Evolutionary conservation across 441 rosid species (phyloP), one percentile per base, ranked within the genome.

Genomic region (Erodium chrysanthum): DNA sequence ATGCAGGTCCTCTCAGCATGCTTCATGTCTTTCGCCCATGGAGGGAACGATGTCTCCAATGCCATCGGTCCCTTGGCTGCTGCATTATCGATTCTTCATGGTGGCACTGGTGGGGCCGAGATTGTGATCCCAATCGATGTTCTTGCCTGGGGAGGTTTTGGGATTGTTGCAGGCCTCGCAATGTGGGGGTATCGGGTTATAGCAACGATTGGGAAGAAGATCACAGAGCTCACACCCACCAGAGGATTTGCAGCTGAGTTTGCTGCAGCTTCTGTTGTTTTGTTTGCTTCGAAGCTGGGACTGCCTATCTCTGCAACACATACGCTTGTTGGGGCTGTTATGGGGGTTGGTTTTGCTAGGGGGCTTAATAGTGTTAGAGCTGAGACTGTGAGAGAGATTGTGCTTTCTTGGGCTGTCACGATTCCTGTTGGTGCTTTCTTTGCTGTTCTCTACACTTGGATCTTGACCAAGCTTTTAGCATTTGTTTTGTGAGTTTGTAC

Each of bases 1-100:
- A 86, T 95, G 99, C 97, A 95, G 78, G 84, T 95, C 46, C 88
- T 90, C 64, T 95, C 99, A 23, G 99, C 98, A 44, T 95, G 99
- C 82, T 95, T 95, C 81, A 95, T 95, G 99, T 95, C 98, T n/a
- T 92, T 95, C 76, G 98, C 98, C 3, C 99, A 95, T 25, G 99
- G 99, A 10, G 99, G 99, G 23, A 95, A 90, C 59, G 98, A 95
- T 70, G 98, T 95, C 15, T 87, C 99, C 63, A 95, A 95, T 59
- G 99, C 98, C 1, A 95, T 95, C 61, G 98, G 99, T 35, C 99
- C 99, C 11, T 72, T 95, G 76, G 99, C 98, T 3, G 95, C 86
- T 35, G 99, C 99, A 2, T 75, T 95, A 60, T 86, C 96, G 0
- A 92, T 95, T 65, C 88, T 95, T 27, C 98, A 95, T 0, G 92